Conservation (phyloP, 768 basidiomycete species). For the Agrocybe chaxingu region DNA sequence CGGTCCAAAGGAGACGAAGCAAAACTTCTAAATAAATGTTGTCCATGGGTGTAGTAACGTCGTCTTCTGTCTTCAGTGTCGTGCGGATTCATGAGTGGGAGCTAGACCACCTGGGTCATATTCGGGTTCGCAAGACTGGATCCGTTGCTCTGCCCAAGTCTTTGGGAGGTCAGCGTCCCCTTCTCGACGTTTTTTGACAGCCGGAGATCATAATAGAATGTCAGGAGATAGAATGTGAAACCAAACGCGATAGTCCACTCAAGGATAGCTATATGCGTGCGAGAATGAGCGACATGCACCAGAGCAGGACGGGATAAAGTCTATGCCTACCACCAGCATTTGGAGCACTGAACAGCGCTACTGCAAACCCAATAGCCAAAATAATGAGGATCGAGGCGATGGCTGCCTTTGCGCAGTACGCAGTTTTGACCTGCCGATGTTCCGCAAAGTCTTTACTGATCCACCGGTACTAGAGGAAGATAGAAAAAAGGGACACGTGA, state of each 20-base stretch:
- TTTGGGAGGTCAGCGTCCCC: slow-evolving; percentile 37
- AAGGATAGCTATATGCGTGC: slow-evolving; percentile 43
- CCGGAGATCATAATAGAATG: slow-evolving; percentile 71
- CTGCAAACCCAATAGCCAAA: slow-evolving; percentile 61
- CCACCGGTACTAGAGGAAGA: slow-evolving; percentile 52
- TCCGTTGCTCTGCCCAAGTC: background rate
- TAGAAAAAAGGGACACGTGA: background rate
- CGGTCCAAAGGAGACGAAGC: no score
- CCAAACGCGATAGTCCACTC: slow-evolving; percentile 77
- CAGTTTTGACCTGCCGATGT: slow-evolving; percentile 39
- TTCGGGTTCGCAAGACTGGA: background rate
- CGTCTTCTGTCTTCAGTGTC: no score
- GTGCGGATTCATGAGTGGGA: background rate
- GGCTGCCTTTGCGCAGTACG: slow-evolving; percentile 61
- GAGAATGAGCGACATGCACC: background rate
- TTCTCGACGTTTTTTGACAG: slow-evolving; percentile 50
- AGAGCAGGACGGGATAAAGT: background rate
- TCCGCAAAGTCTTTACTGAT: slow-evolving; percentile 53
- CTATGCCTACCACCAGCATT: slow-evolving; percentile 47
- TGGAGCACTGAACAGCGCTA: slow-evolving; percentile 39
- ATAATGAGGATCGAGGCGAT: slow-evolving; percentile 57
- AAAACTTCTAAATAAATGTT: no score
- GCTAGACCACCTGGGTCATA: slow-evolving; percentile 1
- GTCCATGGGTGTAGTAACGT: no score
- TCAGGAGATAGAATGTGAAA: slow-evolving; percentile 70